Evolutionary conservation across 2,329 filamentous ascomycete genomes (phyloP), one percentile per base, ranked within the genome.

Genomic region (Coniochaeta hoffmannii): DNA sequence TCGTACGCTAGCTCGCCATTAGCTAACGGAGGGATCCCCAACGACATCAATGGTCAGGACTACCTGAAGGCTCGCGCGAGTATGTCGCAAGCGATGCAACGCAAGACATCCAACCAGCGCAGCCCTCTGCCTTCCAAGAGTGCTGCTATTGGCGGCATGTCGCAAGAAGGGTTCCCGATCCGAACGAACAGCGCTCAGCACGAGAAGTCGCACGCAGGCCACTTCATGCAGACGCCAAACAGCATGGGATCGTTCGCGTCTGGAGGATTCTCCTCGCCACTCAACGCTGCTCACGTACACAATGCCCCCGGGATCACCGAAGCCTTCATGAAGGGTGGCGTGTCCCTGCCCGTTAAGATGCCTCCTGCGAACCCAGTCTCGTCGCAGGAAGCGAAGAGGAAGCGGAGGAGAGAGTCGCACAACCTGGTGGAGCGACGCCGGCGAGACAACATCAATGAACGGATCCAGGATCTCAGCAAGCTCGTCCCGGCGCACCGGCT

Each of bases 381-480:
- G 55, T 87, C 90, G 1, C 91, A 96, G 66, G 94, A 97, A 69
- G 91, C 92, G 65, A 97, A 97, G 81, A 84, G 91, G 63, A 90
- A 93, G 69, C 83, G 92, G 58, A 85, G 94, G 57, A 83, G 94
- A 36, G 94, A 97, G 66, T 97, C 93, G 1, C 94, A 99, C 75
- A 97, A 99, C 68, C 79, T 96, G 36, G 94, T 99, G 11, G 94
- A 99, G 75, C 90, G 94, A 56, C 87, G 94, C 53, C 87, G 94
- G 59, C 85, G 94, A 59, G 94, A 97, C 74, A 97, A 97, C 68
- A 99, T 99, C 77, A 99, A 99, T 64, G 94, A 99, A 72, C 86
- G 94, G 44, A 99, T 99, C 60, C 93, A 97, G 66, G 94, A 99
- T 67, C 81, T 99, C 8, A 96, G 93, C 66, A 90, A 91, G 64